phyloP scores from a whole-genome alignment of 306 rosid species.

The Myrica gale region DNA sequence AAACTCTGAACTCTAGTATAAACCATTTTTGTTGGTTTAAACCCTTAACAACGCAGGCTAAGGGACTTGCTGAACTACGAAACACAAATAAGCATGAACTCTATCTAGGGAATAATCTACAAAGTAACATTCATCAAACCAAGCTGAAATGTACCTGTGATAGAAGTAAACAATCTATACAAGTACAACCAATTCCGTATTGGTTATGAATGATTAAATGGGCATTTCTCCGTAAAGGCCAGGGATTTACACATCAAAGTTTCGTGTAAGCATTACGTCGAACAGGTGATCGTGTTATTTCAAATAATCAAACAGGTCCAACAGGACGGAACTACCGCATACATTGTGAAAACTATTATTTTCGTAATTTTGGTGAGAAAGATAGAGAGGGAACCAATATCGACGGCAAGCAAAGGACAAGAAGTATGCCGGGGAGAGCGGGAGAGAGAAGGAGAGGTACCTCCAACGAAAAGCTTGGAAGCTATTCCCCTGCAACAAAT shows the following conservation, averaged over 20 bases:
- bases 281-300: background rate
- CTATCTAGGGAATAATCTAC: too few species aligned
- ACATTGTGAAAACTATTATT: background rate
- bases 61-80: background rate
- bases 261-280: constrained; percentile 16
- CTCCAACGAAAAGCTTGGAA: constrained; percentile 56
- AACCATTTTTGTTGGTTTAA: too few species aligned
- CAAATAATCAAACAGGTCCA: background rate
- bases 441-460: constrained; percentile 27
- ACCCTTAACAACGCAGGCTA: too few species aligned
- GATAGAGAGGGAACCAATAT: background rate
- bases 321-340: background rate
- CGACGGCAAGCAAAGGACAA: background rate
- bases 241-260: background rate
- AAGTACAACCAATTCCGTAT: too few species aligned
- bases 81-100: background rate
- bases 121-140: too few species aligned
- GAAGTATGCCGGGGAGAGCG: background rate
- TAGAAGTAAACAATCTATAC: too few species aligned
- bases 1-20: background rate
- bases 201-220: too few species aligned
- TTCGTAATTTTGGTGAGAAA: background rate
- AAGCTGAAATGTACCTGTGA: too few species aligned
- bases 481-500: constrained; percentile 40
- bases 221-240: too few species aligned